Conservation (phyloP, 2,329 filamentous ascomycete species). For the Echinosphaeria canescens region DNA sequence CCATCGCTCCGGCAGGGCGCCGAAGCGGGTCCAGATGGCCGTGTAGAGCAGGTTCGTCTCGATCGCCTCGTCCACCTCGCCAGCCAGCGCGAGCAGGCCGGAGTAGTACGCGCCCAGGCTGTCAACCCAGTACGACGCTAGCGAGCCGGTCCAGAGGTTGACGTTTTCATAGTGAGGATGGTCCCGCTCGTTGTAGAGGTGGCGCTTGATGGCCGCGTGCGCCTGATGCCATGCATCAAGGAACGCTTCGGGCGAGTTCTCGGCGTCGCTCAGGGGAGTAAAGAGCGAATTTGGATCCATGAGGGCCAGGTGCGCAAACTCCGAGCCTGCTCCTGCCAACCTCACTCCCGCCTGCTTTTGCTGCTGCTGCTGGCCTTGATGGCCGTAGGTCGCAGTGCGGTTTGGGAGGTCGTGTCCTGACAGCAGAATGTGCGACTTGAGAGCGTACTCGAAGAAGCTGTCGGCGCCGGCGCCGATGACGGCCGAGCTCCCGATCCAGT, state of each 20-base stretch:
- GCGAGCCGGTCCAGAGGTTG: conserved; percentile 71
- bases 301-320: no score
- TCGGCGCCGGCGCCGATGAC: conserved; percentile 93
- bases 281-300: conserved; percentile 43
- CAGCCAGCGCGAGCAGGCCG: conserved; percentile 65
- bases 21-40: conserved; percentile 84
- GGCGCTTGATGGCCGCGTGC: conserved; percentile 70
- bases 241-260: conserved; percentile 59
- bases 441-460: conserved; percentile 95
- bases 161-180: conserved; percentile 89
- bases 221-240: conserved; percentile 67
- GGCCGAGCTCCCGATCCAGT: conserved; percentile 77
- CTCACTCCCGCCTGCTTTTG: no score
- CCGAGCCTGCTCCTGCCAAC: no score
- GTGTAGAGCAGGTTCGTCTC: conserved; percentile 80
- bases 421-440: conserved; percentile 82
- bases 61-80: conserved; percentile 77
- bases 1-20: conserved; percentile 88
- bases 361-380: no score
- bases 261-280: conserved; percentile 34
- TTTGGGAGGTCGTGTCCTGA: conserved; percentile 49
- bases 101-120: conserved; percentile 92
- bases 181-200: conserved; percentile 67
- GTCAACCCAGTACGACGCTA: conserved; percentile 86
- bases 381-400: conserved; percentile 16